Evolutionary conservation across 2,329 filamentous ascomycete species (phyloP).

Genomic region (Trematosphaeria pertusa): DNA sequence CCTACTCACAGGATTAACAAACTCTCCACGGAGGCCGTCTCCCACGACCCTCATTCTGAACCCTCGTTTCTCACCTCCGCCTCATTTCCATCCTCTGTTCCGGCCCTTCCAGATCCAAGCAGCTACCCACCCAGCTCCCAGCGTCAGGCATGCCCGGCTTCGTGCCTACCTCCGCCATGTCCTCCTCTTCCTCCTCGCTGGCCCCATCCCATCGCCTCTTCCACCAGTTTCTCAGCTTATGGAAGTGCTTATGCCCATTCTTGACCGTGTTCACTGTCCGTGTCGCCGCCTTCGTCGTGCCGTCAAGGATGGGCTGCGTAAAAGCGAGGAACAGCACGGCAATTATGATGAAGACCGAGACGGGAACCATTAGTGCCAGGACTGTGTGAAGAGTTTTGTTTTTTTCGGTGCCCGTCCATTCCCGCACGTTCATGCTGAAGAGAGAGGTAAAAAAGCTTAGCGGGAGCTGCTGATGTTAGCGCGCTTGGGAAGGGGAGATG

Average conservation of each 20-base stretch:
- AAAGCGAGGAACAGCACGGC: conserved; percentile 16
- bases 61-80: no score
- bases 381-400: conserved; percentile 12
- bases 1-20: no score
- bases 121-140: no score
- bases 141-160: no score
- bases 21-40: no score
- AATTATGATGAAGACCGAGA: conserved; percentile 15
- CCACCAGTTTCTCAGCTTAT: background rate
- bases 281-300: background rate
- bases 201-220: background rate
- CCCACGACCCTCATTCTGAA: no score
- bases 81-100: no score
- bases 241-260: background rate
- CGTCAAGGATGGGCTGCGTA: background rate
- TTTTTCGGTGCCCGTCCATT: conserved; percentile 12
- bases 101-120: no score
- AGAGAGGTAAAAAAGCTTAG: conserved; percentile 70
- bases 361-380: conserved; percentile 6
- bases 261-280: background rate
- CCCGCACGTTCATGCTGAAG: conserved; percentile 67
- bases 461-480: conserved; percentile 56
- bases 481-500: background rate
- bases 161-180: no score
- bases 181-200: background rate